Conservation (phyloP, 108 stramenopile genomes). For the Nannochloropsis gaditana region DNA sequence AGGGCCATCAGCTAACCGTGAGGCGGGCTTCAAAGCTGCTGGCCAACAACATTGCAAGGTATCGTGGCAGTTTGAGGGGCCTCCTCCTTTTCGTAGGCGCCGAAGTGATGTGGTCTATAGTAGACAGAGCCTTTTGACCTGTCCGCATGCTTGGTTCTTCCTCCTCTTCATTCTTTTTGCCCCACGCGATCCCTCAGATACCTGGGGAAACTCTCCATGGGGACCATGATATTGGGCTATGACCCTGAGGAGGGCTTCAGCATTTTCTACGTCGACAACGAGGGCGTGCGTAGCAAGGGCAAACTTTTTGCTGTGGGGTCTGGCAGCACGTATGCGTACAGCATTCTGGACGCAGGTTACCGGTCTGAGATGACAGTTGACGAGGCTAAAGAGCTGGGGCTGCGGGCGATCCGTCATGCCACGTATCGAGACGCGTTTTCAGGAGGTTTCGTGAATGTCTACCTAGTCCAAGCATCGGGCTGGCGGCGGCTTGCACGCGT, state of each 20-base stretch:
- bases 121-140: background rate
- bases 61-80: background rate
- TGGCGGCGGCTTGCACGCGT: constrained; percentile 31
- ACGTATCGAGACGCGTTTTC: constrained; percentile 45
- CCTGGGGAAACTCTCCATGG: constrained; percentile 33
- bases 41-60: constrained; percentile 21
- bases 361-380: constrained; percentile 32
- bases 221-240: constrained; percentile 57
- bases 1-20: constrained; percentile 16
- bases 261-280: constrained; percentile 47
- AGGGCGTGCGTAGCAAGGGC: constrained; percentile 36
- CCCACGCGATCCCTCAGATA: background rate
- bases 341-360: constrained; percentile 43
- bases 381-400: constrained; percentile 37
- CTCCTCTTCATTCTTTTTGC: background rate
- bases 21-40: constrained; percentile 43
- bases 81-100: background rate
- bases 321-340: constrained; percentile 49
- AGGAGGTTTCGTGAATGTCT: constrained; percentile 47
- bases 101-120: too few species aligned
- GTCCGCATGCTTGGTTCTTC: background rate
- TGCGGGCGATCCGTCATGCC: constrained; percentile 42
- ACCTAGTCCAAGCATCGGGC: constrained; percentile 39
- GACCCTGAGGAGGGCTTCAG: constrained; percentile 24
- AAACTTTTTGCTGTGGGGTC: constrained; percentile 47